Base-by-base conservation (phyloP, 108 stramenopile genomes). In the Conticribra weissflogii region DNA sequence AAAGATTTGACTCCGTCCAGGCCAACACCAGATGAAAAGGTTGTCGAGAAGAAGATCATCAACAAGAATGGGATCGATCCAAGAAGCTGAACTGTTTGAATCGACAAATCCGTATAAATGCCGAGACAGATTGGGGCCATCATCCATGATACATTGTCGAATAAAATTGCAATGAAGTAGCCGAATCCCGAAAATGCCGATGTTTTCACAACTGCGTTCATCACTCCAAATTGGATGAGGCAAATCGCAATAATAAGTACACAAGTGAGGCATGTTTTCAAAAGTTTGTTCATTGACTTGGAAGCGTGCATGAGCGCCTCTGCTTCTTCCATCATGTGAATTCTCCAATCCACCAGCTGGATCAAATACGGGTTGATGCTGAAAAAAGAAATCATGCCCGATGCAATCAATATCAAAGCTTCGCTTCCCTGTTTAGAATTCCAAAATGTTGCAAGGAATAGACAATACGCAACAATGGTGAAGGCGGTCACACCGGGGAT, bases 41-140 rank as follows among this genome's bases (percentile, higher is more conserved):
- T 87, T 8, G 87, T 88, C 8, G 82, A 83, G 63, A 88, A 85
- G 83, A 88, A 88, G 29, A 88, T 82, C 83, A 83, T 88, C 50
- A 86, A 60, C 57, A 88, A 47, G 61, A 88, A 86, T 1, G 88
- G 88, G 63, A 86, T 45, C 12, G 62, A 62, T 3, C 80, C 83
- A 63, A 88, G n/a, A 28, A 88, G 77, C 56, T 88, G 83, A 34
- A 86, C 88, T n/a, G 54, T 44, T 57, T 82, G 74, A 52, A 82
- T 71, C 4, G 83, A 58, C 31, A 88, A 47, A 53, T 68, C 52
- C 18, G 85, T 77, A 65, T 85, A 88, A 18, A 86, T 24, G 2
- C 79, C 83, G 22, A 88, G 59, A 54, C 71, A 81, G 49, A 86
- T 72, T 45, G 82, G 65, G 9, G 83, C 78, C 44, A 88, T 59